Evolutionary conservation across 441 rosid genomes (phyloP), one percentile per base, ranked within the genome.

Genomic region (Arabidopsis lyrata): DNA sequence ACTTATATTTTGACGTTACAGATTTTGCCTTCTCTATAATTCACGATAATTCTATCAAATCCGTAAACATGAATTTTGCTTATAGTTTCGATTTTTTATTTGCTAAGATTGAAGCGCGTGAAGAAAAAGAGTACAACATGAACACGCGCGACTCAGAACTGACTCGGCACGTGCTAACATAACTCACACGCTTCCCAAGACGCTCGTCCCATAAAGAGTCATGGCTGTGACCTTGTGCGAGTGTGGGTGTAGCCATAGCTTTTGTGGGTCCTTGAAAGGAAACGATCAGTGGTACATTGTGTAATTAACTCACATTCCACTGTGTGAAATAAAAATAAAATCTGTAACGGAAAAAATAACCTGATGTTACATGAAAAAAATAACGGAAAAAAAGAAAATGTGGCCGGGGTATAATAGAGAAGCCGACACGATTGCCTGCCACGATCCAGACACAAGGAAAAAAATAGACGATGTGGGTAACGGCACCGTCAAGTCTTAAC

Each of bases 401-500:
- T 75, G 78, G 78, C 73, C 49, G 72, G 78, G 57, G 69, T 75
- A 53, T 61, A 52, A 60, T 59, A 44, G 63, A 61, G 74, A 53
- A 77, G 86, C 86, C 86, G 81, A 83, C 83, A 80, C 81, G 73
- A 71, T 77, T 87, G 91, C 88, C 87, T 83, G 85, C 86, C 89
- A 84, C 75, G 83, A 84, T 78, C 75, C 83, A 68, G 86, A 85
- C 88, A 84, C 1, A 62, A 52, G 81, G 27, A 24, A 24, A 65
- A 77, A 80, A 70, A 67, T 61, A 67, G 36, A 66, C 67, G 77
- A 65, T 27, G 60, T 74, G 39, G 7, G 68, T 56, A 72, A 76
- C 78, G 82, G 77, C 66, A 70, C 65, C 70, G 78, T 75, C 53
- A 66, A 24, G 18, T 35, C 24, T 63, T 59, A 60, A 68, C 78